Evolutionary conservation across 176 grass and related monocot species (phyloP).

Genomic region (Aegilops umbellulata): DNA sequence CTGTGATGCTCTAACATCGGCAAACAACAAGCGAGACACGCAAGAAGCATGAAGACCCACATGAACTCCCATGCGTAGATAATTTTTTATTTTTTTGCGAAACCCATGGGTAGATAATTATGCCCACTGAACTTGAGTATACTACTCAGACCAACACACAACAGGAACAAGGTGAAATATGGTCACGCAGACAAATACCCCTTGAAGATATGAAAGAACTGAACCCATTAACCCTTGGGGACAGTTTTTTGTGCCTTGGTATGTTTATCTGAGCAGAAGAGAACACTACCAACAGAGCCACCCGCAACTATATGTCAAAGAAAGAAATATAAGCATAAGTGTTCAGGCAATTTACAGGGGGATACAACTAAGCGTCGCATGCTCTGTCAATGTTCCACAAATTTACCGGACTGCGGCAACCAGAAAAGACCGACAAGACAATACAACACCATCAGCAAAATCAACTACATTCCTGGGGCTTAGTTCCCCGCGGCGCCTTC

Average conservation of each 20-base stretch:
- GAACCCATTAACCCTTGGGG: not conserved
- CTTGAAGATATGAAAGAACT: too few species aligned
- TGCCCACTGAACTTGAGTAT: too few species aligned
- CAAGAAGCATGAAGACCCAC: too few species aligned
- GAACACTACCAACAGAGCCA: not conserved
- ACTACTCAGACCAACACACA: too few species aligned
- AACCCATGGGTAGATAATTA: too few species aligned
- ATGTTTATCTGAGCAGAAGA: not conserved
- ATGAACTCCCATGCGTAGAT: too few species aligned
- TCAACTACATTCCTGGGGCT: not conserved
- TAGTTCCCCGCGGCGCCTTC: slow-evolving; percentile 29
- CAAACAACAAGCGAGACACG: too few species aligned
- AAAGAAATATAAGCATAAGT: slow-evolving; percentile 12
- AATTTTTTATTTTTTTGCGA: too few species aligned
- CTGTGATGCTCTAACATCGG: too few species aligned
- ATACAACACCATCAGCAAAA: slow-evolving; percentile 32
- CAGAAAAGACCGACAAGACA: slow-evolving; percentile 25
- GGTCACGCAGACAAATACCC: too few species aligned
- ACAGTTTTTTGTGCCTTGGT: not conserved
- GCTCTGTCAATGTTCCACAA: not conserved
- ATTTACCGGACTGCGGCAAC: not conserved
- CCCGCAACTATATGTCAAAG: not conserved
- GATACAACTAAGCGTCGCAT: slow-evolving; percentile 13
- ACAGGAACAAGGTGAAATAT: too few species aligned
- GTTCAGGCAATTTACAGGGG: not conserved